These are phyloP conservation scores for Scolecobasidium constrictum DNA, from an alignment of 2,329 filamentous ascomycete genomes.

Conservation along the genomic window DNA sequence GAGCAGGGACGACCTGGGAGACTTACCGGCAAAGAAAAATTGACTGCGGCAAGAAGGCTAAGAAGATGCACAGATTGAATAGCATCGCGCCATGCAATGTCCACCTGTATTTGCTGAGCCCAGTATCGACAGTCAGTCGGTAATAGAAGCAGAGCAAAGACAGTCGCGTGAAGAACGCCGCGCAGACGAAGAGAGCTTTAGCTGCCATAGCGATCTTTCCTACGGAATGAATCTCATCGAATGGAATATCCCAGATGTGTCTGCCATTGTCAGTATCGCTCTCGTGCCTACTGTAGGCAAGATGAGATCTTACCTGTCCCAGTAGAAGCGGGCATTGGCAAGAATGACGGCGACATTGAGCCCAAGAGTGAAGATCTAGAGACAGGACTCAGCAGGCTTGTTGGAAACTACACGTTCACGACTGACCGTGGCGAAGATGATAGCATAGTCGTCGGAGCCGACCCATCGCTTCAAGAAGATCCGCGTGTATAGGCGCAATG, in stretches of 20 bases:
- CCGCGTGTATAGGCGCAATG: slow-evolving; percentile 29
- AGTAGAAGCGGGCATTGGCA: slow-evolving; percentile 30
- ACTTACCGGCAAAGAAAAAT: slow-evolving; percentile 30
- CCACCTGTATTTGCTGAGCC: slow-evolving; percentile 26
- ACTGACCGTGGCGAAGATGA: slow-evolving; percentile 27
- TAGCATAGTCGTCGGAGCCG: slow-evolving; percentile 31
- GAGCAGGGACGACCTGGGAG: background rate
- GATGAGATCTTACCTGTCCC: slow-evolving; percentile 17
- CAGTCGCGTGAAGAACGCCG: slow-evolving; percentile 31
- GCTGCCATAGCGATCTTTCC: slow-evolving; percentile 28
- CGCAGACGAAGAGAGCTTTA: slow-evolving; percentile 30
- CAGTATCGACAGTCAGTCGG: slow-evolving; percentile 30
- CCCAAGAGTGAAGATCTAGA: slow-evolving; percentile 25
- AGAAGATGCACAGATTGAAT: slow-evolving; percentile 25
- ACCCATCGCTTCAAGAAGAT: slow-evolving; percentile 30
- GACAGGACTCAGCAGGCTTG: background rate
- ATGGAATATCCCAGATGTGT: slow-evolving; percentile 31
- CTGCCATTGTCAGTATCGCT: slow-evolving; percentile 12
- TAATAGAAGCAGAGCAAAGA: slow-evolving; percentile 37
- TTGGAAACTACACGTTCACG: too few species aligned
- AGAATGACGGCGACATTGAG: slow-evolving; percentile 28
- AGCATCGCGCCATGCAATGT: slow-evolving; percentile 26
- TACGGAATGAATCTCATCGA: slow-evolving; percentile 11
- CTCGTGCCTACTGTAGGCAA: too few species aligned
- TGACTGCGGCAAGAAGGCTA: slow-evolving; percentile 25